Evolutionary conservation across 306 rosid genomes (phyloP).

Genomic region (Begonia masoniana): DNA sequence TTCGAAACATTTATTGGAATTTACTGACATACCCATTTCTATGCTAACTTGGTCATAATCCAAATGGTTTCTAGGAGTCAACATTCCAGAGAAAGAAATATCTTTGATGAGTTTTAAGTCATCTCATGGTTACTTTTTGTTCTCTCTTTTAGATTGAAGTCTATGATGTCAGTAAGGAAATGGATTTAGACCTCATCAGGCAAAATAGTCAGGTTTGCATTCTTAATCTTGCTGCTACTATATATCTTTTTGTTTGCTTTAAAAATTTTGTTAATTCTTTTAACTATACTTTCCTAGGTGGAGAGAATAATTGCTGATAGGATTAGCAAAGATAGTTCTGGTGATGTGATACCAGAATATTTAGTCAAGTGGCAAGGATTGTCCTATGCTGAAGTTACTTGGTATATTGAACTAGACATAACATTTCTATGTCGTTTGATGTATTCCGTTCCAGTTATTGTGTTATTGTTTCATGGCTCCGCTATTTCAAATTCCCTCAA

Average conservation of each 20-base stretch:
- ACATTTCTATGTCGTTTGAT: no score
- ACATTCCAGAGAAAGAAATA: no score
- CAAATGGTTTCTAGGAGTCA: no score
- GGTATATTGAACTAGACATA: slow-evolving; percentile 26
- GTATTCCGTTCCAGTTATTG: no score
- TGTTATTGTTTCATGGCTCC: no score
- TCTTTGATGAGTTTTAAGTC: no score
- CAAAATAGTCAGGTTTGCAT: slow-evolving; percentile 89
- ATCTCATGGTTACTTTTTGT: no score
- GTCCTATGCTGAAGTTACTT: slow-evolving; percentile 97
- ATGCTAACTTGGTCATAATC: no score
- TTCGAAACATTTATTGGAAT: no score
- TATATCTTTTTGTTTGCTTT: slow-evolving; percentile 3
- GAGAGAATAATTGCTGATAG: slow-evolving; percentile 92
- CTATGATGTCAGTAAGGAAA: slow-evolving; percentile 96
- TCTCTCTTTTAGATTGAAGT: slow-evolving; percentile 60
- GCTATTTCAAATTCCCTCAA: no score
- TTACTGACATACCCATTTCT: no score
- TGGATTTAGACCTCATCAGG: slow-evolving; percentile 98
- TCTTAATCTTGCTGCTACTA: slow-evolving; percentile 1
- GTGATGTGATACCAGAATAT: slow-evolving; percentile 72
- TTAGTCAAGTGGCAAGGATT: slow-evolving; percentile 99
- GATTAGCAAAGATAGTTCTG: slow-evolving; percentile 63
- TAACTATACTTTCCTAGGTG: slow-evolving; percentile 36
- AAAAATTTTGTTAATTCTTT: slow-evolving; percentile 10